Base-by-base conservation (phyloP, 768 basidiomycete genomes). In the Pulveroboletus sp. region DNA sequence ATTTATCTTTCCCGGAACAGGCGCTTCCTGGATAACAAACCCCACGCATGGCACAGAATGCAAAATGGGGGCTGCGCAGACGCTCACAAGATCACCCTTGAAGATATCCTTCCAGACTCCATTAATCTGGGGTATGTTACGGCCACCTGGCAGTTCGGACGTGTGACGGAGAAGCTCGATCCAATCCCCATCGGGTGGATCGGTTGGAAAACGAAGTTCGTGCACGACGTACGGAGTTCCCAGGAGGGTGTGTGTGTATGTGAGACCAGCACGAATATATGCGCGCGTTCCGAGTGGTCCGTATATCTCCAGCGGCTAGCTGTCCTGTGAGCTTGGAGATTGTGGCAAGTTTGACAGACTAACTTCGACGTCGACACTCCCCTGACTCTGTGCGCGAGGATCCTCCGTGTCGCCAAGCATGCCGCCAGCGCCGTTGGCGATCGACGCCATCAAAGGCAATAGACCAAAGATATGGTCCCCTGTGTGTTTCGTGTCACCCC, bases 1-100 rank as follows among this genome's bases (percentile, higher is more conserved):
- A 46, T 87, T 77, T 41, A 92, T 81, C 67, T 86, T 87, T n/a
- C 85, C 87, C 3, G 89, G 81, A 1, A 90, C 69, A 7, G 83
- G 77, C 8, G 79, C 74, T 66, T 93, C 90, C 35, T 67, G 68
- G 35, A 93, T 69, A 47, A 89, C 82, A 65, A 82, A 93, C 35
- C 90, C 91, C 33, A 93, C 70, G 55, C 89, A 93, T 0, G 88
- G 82, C 10, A 88, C 83, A 7, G 86, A 88, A 65, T 94, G 91
- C 49, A 70, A 58, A 32, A 93, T 89, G 24, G 90, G 88, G 1
- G 80, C 88, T 7, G 89, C 89, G 28, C 81, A 82, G 30, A 93
- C 81, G 36, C 81, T 77, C 33, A 87, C 69, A 3, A 75, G 51
- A 33, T 68, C 63, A 63, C 82, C 77, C 43, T 70, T 69, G 71